Percentiles rank a stretch among this genome's conserved stretches.
Conservation (phyloP, 2,329 filamentous ascomycete species). For the Colletotrichum camelliae region DNA sequence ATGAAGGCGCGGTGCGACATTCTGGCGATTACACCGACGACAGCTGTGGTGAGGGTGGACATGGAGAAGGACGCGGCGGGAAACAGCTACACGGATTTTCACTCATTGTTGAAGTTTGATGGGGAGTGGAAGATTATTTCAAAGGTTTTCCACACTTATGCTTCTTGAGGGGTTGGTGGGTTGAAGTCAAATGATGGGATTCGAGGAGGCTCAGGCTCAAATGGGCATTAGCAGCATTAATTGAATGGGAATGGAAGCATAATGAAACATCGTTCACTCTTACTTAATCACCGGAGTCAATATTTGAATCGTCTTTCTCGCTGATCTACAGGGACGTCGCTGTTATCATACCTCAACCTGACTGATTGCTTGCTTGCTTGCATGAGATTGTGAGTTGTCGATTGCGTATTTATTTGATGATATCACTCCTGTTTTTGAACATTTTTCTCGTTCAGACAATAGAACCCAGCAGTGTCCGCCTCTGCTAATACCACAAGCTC, state of each 20-base stretch:
- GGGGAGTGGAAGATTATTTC: constrained; percentile 18
- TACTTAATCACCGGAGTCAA: no score
- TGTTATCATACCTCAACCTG: no score
- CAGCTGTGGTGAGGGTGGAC: constrained; percentile 20
- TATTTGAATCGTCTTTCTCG: no score
- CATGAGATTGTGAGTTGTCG: no score
- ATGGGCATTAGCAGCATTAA: neutral
- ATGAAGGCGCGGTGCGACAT: constrained; percentile 17
- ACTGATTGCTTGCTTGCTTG: no score
- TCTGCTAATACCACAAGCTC: neutral
- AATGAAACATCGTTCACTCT: neutral
- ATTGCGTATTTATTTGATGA: neutral
- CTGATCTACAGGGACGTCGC: no score
- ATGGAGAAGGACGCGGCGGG: constrained; percentile 18
- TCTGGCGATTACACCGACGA: constrained; percentile 23
- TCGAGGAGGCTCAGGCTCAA: neutral
- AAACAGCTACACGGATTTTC: constrained; percentile 16
- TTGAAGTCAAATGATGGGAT: neutral
- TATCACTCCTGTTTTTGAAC: neutral
- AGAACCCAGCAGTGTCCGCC: fast-evolving
- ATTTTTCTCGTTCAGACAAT: neutral
- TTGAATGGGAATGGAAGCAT: neutral
- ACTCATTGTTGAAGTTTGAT: constrained; percentile 21
- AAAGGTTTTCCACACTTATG: constrained; percentile 24
- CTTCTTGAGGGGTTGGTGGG: neutral